phyloP scores from a whole-genome alignment of 192 early-diverging fungal genomes.

The Thoreauomyces humboldtii region DNA sequence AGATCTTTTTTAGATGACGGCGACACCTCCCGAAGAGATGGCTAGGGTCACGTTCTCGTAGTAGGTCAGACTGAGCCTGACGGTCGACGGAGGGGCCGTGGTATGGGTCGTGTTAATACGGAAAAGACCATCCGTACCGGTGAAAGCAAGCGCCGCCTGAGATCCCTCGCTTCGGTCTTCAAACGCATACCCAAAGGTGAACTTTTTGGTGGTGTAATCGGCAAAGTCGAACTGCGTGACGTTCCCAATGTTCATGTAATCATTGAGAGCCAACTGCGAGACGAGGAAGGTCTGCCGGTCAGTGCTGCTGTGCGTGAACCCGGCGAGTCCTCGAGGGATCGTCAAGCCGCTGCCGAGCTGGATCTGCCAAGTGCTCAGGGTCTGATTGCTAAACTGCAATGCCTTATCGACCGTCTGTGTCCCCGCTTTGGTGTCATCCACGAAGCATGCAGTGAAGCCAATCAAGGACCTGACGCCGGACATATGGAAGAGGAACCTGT shows the following conservation, averaged over 20 bases:
- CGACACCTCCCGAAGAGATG: too few species aligned
- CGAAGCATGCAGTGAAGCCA: neutral
- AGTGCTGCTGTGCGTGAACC: neutral
- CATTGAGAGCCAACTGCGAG: neutral
- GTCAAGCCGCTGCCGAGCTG: neutral
- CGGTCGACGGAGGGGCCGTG: neutral
- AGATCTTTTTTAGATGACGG: too few species aligned
- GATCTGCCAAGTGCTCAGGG: neutral
- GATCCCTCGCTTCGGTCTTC: neutral
- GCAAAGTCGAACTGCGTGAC: constrained; percentile 10
- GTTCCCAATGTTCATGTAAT: constrained; percentile 10
- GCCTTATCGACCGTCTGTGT: constrained; percentile 19
- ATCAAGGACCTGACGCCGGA: neutral
- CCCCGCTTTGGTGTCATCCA: neutral
- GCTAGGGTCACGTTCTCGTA: constrained; percentile 23
- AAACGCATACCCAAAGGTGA: constrained; percentile 2
- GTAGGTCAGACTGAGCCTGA: neutral
- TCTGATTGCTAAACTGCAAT: constrained; percentile 3
- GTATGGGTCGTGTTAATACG: constrained; percentile 1
- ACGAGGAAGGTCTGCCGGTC: constrained; percentile 15
- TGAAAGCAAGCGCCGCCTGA: constrained; percentile 3
- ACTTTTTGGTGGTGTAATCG: constrained; percentile 1
- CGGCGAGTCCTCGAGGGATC: constrained; percentile 3
- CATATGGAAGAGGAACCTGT: constrained; percentile 19
- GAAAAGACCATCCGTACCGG: constrained; percentile 8